Percentiles rank a stretch among this genome's conserved stretches.
These are phyloP conservation scores for Emericellopsis terricola DNA, from an alignment of 495 filamentous ascomycete genomes.

Conservation along the genomic window DNA sequence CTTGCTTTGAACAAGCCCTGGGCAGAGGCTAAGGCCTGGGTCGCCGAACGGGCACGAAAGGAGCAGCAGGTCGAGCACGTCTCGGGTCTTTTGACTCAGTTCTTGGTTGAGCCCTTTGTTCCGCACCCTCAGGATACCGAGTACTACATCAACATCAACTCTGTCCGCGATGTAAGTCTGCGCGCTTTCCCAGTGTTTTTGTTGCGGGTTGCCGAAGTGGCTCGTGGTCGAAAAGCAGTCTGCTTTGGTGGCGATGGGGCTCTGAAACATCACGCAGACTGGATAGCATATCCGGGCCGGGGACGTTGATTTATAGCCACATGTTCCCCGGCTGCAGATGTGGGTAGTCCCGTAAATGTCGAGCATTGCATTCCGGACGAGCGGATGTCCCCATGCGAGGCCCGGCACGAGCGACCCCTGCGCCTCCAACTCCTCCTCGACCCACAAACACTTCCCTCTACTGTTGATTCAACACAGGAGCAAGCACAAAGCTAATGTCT, in stretches of 20 bases:
- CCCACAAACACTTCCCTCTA: neutral
- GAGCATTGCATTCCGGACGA: too few species aligned
- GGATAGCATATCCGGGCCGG: too few species aligned
- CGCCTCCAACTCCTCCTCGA: too few species aligned
- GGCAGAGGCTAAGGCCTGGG: conserved; percentile 82
- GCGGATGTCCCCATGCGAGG: conserved; percentile 3
- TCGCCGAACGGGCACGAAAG: conserved; percentile 82
- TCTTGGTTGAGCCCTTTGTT: conserved; percentile 97
- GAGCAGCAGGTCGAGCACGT: conserved; percentile 81
- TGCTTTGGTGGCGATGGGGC: conserved; percentile 3
- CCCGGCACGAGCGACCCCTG: too few species aligned
- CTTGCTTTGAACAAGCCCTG: conserved; percentile 95
- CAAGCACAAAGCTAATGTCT: too few species aligned
- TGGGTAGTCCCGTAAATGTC: too few species aligned
- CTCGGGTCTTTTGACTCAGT: conserved; percentile 73
- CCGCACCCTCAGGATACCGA: conserved; percentile 85
- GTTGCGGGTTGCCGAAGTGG: conserved; percentile 2
- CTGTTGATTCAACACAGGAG: too few species aligned
- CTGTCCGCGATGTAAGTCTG: conserved; percentile 71
- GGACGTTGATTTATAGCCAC: too few species aligned
- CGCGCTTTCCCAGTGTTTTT: conserved; percentile 5
- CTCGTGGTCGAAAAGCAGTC: conserved; percentile 3
- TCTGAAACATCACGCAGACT: too few species aligned
- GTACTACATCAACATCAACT: conserved; percentile 98
- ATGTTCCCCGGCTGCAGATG: too few species aligned